Evolutionary conservation across 2,329 filamentous ascomycete species (phyloP).

Genomic region (Fusarium sp.): DNA sequence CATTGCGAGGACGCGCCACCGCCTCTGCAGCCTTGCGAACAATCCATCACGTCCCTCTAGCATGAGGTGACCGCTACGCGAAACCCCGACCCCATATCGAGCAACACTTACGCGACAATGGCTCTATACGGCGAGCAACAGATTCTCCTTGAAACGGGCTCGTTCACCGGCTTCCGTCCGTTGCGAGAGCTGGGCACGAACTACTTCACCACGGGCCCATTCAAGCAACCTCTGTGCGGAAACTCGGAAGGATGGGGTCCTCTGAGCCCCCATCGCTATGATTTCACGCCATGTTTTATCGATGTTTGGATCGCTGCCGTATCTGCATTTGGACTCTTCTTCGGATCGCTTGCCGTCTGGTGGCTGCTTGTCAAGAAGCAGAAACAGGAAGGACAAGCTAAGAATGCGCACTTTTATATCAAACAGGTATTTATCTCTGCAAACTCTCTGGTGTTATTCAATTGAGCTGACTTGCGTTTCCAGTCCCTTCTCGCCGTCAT

Average conservation of each 20-base stretch:
- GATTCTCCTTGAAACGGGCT: conserved; percentile 65
- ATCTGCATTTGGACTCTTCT: conserved; percentile 79
- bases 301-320: conserved; percentile 87
- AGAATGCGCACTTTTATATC: conserved; percentile 91
- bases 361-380: conserved; percentile 77
- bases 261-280: conserved; percentile 84
- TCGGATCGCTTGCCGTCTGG: conserved; percentile 81
- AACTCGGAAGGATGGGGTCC: conserved; percentile 97
- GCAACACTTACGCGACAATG: conserved; percentile 40
- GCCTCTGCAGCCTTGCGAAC: conserved; percentile 10
- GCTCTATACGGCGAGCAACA: conserved; percentile 52
- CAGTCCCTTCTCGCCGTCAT: conserved; percentile 71
- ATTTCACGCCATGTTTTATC: conserved; percentile 97
- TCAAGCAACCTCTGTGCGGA: conserved; percentile 80
- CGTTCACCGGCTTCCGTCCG: conserved; percentile 67
- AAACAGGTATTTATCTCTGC: conserved; percentile 74
- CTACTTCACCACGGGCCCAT: conserved; percentile 66
- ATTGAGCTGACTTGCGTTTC: conserved; percentile 19
- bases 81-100: conserved; percentile 48
- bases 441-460: not conserved
- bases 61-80: conserved; percentile 55
- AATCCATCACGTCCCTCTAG: conserved; percentile 26
- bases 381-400: conserved; percentile 68
- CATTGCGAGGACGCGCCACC: conserved; percentile 27
- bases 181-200: conserved; percentile 61